phyloP scores from a whole-genome alignment of 352 stramenopile species.

The Thraustochytrium sp. region DNA sequence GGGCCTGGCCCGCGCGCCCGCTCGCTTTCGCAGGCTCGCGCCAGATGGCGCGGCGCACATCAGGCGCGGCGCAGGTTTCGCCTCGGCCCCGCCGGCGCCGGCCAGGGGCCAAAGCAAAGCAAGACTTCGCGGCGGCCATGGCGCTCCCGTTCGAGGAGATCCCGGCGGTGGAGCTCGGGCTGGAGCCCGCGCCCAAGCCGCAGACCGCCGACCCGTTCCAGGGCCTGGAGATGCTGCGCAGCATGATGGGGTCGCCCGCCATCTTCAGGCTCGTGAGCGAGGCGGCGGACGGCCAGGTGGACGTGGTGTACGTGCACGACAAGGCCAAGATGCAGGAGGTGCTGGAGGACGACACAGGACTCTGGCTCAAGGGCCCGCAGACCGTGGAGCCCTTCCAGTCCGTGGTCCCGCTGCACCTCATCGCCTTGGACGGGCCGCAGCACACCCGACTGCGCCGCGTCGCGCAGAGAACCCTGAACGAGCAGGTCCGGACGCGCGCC shows the following conservation, averaged over 20 bases:
- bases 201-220: not conserved
- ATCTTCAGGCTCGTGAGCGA: not conserved
- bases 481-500: not conserved
- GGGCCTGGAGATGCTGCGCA: not conserved
- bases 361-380: constrained; percentile 36
- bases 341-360: not conserved
- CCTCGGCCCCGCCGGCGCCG: too few relatives aligned
- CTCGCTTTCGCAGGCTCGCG: too few relatives aligned
- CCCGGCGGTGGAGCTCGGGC: not conserved
- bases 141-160: constrained; percentile 8
- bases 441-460: not conserved
- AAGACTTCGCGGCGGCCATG: too few relatives aligned
- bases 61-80: too few relatives aligned
- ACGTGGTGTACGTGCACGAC: not conserved
- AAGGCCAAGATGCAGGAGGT: not conserved
- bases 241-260: not conserved
- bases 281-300: constrained; percentile 5
- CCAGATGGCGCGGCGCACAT: too few relatives aligned
- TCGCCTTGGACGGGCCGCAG: constrained; percentile 5
- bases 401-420: constrained; percentile 33
- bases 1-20: too few relatives aligned
- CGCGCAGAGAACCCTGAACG: constrained; percentile 14
- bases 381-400: constrained; percentile 27
- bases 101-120: too few relatives aligned
- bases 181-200: not conserved